Evolutionary conservation across 495 filamentous ascomycete genomes (phyloP), one percentile per base, ranked within the genome.

Genomic region (Bombardia bombarda): DNA sequence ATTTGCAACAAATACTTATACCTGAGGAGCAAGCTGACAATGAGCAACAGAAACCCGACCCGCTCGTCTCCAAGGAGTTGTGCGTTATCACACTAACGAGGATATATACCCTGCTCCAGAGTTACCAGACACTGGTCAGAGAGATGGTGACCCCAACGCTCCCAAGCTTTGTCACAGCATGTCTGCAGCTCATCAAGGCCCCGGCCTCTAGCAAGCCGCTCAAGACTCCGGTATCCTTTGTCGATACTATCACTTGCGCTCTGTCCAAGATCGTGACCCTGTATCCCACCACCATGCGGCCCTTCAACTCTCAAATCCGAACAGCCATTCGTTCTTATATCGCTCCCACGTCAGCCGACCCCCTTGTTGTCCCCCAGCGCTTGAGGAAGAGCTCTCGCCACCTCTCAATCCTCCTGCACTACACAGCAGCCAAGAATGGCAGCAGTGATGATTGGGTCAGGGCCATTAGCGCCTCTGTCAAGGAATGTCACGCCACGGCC

Each of bases 61-160:
- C 83, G 3, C 52, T 76, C n/a, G 72, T 79, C 7, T 78, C 78
- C 4, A 87, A 87, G 57, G 80, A 80, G 58, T 67, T 94, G 46
- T 74, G 72, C 55, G 69, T 93, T 23, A 75, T 92, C 42, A 77
- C 84, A 20, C 56, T 94, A 46, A 85, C 84, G 17, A 82, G 83
- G 49, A 88, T 93, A 43, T 94, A 87, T 70, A 71, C 79, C 41
- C 70, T 90, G 18, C 83, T 86, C 42, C 87, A 87, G 50, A 78
- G 79, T 38, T 84, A 87, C 63, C 84, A 80, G 30, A 88, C 84
- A 14, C 70, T 94, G 18, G 71, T 90, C n/a, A 72, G 88, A 50
- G 88, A 95, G 56, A 84, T 93, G 47, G 88, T 86, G 2, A 93
- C 87, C 3, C 89, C 89, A 8, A 83, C 78, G 14, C 69, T 96